Base-by-base conservation (phyloP, 1,284 basidiomycete genomes). In the Papiliotrema fonsecae region DNA sequence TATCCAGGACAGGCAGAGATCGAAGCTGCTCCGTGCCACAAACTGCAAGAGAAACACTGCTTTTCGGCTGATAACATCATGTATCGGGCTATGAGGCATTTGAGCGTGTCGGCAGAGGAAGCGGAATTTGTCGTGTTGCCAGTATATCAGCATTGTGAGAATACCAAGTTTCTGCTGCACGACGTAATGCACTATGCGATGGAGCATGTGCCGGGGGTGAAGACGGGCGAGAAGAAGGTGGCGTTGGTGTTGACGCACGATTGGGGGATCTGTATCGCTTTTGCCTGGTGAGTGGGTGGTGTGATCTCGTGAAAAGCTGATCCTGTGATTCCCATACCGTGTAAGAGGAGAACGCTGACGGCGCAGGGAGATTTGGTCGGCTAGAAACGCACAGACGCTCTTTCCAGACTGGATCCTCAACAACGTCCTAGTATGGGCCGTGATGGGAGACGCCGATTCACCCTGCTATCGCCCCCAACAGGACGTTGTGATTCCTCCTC, bases 51-150 rank as follows among this genome's bases (percentile, higher is more conserved):
- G 21, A 50, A 47, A 7, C 69, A 75, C 50, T 75, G 73, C 51
- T 73, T 74, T 57, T 70, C 67, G 16, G 73, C 72, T 13, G 73
- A 75, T 53, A 60, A 54, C 34, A 67, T 72, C 50, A 51, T 74
- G 54, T 74, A 75, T 50, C 51, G 56, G 26, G 71, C 69, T 2
- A 57, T 73, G 46, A 56, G 69, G 9, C 56, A 64, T 14, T 57
- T 75, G 5, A 64, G 59, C 7, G 70, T 73, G 4, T 55, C 66
- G 0, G 64, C 72, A 5, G 65, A 70, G n/a, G 69, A 77, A 36
- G 75, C 76, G 4, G 73, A 76, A 14, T 62, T 76, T 45, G 62
- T 76, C 40, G 60, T 76, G 19, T 52, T 77, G 5, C 76, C 76
- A 1, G 73, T 72, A 30, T 77, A 74, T 56, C 74, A 77, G 53